A percentile compares a stretch with the other conserved stretches of the same genome.
phyloP scores from a whole-genome alignment of 352 stramenopile genomes.

The Phytophthora lateralis region DNA sequence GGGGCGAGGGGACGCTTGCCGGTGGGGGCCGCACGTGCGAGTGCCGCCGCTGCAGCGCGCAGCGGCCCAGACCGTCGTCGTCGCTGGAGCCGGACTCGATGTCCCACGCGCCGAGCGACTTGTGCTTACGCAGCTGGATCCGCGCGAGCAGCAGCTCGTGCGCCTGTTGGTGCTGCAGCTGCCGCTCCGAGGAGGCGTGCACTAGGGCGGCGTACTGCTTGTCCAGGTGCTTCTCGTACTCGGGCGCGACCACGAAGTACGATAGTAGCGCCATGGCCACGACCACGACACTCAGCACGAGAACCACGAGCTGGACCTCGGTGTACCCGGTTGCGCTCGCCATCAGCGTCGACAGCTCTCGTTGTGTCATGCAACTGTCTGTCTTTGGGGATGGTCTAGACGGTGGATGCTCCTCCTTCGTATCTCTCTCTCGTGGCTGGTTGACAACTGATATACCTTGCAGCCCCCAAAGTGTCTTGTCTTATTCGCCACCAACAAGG shows the following conservation, averaged over 20 bases:
- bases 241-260: constrained; percentile 79
- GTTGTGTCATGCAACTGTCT: constrained; percentile 20
- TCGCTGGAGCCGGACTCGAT: constrained; percentile 57
- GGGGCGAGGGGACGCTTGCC: constrained; percentile 12
- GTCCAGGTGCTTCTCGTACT: constrained; percentile 76
- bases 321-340: constrained; percentile 31
- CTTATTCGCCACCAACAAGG: constrained; percentile 6
- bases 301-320: constrained; percentile 58
- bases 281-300: constrained; percentile 59
- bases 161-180: constrained; percentile 28
- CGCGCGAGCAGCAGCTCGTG: constrained; percentile 24
- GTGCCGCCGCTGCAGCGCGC: constrained; percentile 21
- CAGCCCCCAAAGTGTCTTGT: not conserved
- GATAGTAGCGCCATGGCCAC: constrained; percentile 69
- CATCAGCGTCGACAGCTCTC: constrained; percentile 26
- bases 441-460: constrained; percentile 27
- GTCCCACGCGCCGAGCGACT: constrained; percentile 47
- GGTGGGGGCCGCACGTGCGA: constrained; percentile 28
- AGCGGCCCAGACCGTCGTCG: constrained; percentile 35
- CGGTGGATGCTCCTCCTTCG: not conserved
- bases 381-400: not conserved
- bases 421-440: constrained; percentile 4
- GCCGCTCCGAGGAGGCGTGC: constrained; percentile 35
- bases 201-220: constrained; percentile 56
- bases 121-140: constrained; percentile 44